Conservation (phyloP, 2,329 filamentous ascomycete species). For the Dothideomycetes sp. region DNA sequence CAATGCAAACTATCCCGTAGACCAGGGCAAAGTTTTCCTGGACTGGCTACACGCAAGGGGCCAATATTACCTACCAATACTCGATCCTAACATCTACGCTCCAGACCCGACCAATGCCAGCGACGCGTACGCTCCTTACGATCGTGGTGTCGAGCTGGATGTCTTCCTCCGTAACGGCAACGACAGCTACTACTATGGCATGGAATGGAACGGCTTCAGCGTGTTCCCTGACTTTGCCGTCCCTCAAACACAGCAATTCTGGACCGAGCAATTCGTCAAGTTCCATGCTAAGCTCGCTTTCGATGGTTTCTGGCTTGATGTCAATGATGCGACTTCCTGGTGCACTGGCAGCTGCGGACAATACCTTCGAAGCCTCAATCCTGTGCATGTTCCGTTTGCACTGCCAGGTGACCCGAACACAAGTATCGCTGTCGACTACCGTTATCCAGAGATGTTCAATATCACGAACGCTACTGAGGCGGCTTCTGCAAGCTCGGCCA, state of each 20-base stretch:
- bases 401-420: slow-evolving; percentile 20
- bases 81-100: slow-evolving; percentile 53
- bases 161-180: slow-evolving; percentile 47
- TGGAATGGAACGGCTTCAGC: slow-evolving; percentile 16
- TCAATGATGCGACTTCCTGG: slow-evolving; percentile 17
- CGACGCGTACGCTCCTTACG: slow-evolving; percentile 46
- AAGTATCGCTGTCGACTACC: slow-evolving; percentile 19
- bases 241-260: slow-evolving; percentile 19
- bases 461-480: slow-evolving; percentile 21
- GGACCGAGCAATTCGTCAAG: slow-evolving; percentile 19
- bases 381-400: slow-evolving; percentile 19
- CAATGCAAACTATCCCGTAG: slow-evolving; percentile 41
- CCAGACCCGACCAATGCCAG: slow-evolving; percentile 55
- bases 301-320: slow-evolving; percentile 20
- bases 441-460: slow-evolving; percentile 19
- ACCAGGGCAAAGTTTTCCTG: slow-evolving; percentile 40
- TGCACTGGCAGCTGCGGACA: slow-evolving; percentile 18
- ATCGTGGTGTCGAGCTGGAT: slow-evolving; percentile 40
- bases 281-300: slow-evolving; percentile 18
- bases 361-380: slow-evolving; percentile 16
- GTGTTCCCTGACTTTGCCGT: slow-evolving; percentile 17
- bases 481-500: slow-evolving; percentile 17
- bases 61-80: slow-evolving; percentile 48
- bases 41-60: slow-evolving; percentile 40
- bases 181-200: slow-evolving; percentile 35